Evolutionary conservation across 2,329 filamentous ascomycete species (phyloP).

Genomic region (Lecanicillium sp.): DNA sequence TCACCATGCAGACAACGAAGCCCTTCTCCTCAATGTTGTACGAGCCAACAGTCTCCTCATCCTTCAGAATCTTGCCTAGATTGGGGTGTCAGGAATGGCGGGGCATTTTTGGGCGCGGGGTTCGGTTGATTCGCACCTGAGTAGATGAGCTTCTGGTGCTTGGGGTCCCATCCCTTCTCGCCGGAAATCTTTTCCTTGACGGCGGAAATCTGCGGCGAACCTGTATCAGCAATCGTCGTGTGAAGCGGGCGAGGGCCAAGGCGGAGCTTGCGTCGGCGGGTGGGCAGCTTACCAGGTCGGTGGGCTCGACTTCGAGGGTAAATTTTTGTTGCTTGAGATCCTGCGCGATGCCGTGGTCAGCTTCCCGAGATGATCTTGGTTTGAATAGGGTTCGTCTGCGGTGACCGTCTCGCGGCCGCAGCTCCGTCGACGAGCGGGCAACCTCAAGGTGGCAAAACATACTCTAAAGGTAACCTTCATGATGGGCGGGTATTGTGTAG

Average conservation of each 20-base stretch:
- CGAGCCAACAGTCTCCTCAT: constrained; percentile 92
- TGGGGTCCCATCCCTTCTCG: constrained; percentile 91
- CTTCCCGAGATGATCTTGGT: not conserved
- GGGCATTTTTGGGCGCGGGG: constrained; percentile 8
- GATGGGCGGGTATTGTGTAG: constrained; percentile 35
- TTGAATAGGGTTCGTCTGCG: not conserved
- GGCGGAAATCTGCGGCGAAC: constrained; percentile 61
- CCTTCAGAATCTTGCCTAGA: constrained; percentile 93
- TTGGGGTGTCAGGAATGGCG: constrained; percentile 12
- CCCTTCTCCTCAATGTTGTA: constrained; percentile 99
- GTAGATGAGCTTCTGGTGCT: constrained; percentile 94
- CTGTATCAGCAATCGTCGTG: constrained; percentile 1
- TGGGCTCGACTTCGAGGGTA: constrained; percentile 87
- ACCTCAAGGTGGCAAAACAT: constrained; percentile 24
- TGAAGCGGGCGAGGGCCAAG: constrained; percentile 3
- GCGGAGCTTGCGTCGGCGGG: constrained; percentile 19
- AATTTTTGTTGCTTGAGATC: constrained; percentile 99
- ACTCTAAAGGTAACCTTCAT: constrained; percentile 68
- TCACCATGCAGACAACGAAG: constrained; percentile 97
- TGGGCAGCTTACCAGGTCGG: constrained; percentile 71
- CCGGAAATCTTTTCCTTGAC: constrained; percentile 89
- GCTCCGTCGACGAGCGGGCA: not conserved
- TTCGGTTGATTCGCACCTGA: constrained; percentile 59
- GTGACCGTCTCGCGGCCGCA: not conserved
- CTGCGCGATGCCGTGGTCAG: constrained; percentile 37